Evolutionary conservation across 2,329 filamentous ascomycete genomes (phyloP).

Genomic region (Cryphonectria japonica): DNA sequence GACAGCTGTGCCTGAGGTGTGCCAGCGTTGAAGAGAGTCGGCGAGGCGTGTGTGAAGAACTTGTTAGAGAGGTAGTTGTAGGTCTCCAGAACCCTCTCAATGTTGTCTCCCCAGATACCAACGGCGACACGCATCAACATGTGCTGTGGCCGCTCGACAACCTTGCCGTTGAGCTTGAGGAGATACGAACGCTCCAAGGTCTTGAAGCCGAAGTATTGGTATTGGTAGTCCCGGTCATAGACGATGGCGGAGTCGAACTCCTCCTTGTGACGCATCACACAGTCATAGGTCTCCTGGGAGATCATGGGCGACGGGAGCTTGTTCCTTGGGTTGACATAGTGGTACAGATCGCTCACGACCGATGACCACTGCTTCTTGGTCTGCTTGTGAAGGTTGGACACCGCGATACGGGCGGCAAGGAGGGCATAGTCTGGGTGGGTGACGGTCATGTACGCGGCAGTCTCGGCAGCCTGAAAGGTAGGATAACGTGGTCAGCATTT

Average conservation of each 20-base stretch:
- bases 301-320: constrained; percentile 88
- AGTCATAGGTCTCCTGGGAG: constrained; percentile 85
- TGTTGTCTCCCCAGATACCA: constrained; percentile 92
- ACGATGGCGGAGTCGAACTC: constrained; percentile 99
- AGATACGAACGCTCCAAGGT: constrained; percentile 97
- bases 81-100: constrained; percentile 94
- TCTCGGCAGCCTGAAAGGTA: constrained; percentile 81
- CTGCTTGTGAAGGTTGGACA: constrained; percentile 99
- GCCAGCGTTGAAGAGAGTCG: constrained; percentile 96
- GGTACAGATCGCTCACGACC: constrained; percentile 89
- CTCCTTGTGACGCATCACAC: constrained; percentile 92
- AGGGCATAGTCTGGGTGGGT: constrained; percentile 99
- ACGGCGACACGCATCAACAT: constrained; percentile 99
- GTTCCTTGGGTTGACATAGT: constrained; percentile 97
- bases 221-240: constrained; percentile 99
- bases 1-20: constrained; percentile 94
- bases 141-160: constrained; percentile 96
- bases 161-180: constrained; percentile 91
- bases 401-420: constrained; percentile 95
- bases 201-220: constrained; percentile 99
- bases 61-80: constrained; percentile 99
- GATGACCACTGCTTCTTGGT: constrained; percentile 99
- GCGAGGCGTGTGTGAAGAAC: constrained; percentile 97
- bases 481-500: constrained; percentile 16
- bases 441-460: constrained; percentile 99